Percentiles rank a stretch among this genome's conserved stretches.
phyloP scores from a whole-genome alignment of 2,329 filamentous ascomycete species.

The Hypoxylon sp. region DNA sequence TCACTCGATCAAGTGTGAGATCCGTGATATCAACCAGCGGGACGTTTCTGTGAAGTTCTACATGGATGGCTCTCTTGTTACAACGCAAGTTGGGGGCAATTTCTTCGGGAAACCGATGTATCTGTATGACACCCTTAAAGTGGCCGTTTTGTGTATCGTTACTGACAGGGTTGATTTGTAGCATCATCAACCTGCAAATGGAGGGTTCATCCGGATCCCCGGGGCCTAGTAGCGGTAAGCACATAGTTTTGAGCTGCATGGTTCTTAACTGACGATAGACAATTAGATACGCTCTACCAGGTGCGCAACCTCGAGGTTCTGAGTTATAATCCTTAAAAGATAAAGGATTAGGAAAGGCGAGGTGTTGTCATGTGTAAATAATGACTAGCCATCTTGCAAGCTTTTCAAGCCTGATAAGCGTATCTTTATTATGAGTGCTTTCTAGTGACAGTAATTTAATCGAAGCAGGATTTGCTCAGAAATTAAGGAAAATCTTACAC shows the following conservation, averaged over 20 bases:
- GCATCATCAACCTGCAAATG: constrained; percentile 64
- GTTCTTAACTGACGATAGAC: constrained; percentile 17
- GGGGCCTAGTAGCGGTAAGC: constrained; percentile 55
- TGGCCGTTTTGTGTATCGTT: not conserved
- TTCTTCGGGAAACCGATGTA: constrained; percentile 65
- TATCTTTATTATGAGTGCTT: constrained; percentile 1
- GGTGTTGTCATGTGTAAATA: not conserved
- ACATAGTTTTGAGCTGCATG: not conserved
- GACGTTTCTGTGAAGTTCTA: constrained; percentile 69
- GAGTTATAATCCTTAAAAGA: constrained; percentile 51
- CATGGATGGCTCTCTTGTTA: constrained; percentile 64
- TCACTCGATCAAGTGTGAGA: constrained; percentile 66
- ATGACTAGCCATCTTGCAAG: not conserved
- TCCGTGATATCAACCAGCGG: constrained; percentile 65
- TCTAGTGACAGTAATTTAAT: not conserved
- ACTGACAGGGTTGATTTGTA: constrained; percentile 36
- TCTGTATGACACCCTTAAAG: constrained; percentile 53
- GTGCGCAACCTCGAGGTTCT: constrained; percentile 52
- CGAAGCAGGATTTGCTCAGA: too few relatives aligned
- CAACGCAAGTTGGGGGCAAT: constrained; percentile 65
- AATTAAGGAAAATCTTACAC: too few relatives aligned
- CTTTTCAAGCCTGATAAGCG: not conserved
- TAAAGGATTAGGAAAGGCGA: not conserved
- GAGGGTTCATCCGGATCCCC: constrained; percentile 62
- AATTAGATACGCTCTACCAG: constrained; percentile 51